phyloP scores from a whole-genome alignment of 306 rosid species.

The Abrus pulchellus region DNA sequence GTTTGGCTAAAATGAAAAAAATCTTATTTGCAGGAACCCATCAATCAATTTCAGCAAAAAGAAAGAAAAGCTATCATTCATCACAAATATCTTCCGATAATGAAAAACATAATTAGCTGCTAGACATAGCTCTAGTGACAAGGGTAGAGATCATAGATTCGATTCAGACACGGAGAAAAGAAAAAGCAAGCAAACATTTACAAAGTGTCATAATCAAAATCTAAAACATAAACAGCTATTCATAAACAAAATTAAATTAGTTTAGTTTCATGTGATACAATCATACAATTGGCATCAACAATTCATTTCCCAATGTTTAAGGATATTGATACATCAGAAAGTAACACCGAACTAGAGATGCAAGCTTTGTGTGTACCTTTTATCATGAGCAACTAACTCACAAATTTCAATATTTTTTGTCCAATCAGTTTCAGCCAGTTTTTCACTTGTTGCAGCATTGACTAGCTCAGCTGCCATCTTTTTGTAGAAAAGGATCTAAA shows the following conservation, averaged over 20 bases:
- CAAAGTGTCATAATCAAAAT: conserved; percentile 18
- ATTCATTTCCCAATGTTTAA: conserved; percentile 35
- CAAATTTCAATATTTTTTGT: conserved; percentile 85
- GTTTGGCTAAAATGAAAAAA: conserved; percentile 22
- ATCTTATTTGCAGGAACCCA: not conserved
- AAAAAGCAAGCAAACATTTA: not conserved
- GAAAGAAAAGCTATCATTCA: conserved; percentile 6
- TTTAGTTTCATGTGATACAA: conserved; percentile 30
- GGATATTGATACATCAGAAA: conserved; percentile 37
- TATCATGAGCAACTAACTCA: conserved; percentile 87
- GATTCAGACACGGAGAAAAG: not conserved
- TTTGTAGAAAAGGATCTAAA: conserved; percentile 41
- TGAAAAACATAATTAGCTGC: conserved; percentile 19
- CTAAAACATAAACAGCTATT: conserved; percentile 1
- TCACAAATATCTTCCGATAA: conserved; percentile 5
- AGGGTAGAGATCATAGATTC: conserved; percentile 14
- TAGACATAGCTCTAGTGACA: conserved; percentile 7
- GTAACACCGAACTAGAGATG: conserved; percentile 6
- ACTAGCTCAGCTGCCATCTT: conserved; percentile 94
- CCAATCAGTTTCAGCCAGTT: conserved; percentile 87
- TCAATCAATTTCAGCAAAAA: conserved; percentile 16
- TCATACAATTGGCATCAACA: conserved; percentile 2
- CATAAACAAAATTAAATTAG: conserved; percentile 1
- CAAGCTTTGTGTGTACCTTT: conserved; percentile 61
- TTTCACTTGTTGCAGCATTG: conserved; percentile 85